Conservation (phyloP, 331 rosid species). For the Cydonia oblonga region DNA sequence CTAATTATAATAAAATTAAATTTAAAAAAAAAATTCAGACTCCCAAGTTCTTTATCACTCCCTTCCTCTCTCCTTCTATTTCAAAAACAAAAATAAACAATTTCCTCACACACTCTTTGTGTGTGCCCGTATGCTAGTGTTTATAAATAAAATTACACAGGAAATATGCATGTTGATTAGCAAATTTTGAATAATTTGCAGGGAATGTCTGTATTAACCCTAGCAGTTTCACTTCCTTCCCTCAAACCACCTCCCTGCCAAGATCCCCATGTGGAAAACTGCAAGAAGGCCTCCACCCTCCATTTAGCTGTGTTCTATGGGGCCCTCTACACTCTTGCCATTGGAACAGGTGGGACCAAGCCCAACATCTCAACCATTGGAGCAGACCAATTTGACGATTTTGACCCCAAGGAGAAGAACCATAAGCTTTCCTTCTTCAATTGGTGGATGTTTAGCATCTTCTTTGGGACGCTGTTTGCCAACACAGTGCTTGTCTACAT, state of each 20-base stretch:
- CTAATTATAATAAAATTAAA: no score
- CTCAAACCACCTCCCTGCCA: slow-evolving; percentile 60
- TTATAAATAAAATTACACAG: not conserved
- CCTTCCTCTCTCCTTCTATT: no score
- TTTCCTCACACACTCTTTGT: no score
- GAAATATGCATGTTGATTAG: not conserved
- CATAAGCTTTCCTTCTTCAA: slow-evolving; percentile 46
- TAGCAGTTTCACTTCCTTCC: slow-evolving; percentile 51
- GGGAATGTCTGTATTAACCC: slow-evolving; percentile 70
- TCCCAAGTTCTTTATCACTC: no score
- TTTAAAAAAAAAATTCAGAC: no score
- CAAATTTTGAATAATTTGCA: slow-evolving; percentile 3
- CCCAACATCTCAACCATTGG: slow-evolving; percentile 49
- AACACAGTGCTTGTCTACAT: slow-evolving; percentile 34
- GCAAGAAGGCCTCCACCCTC: slow-evolving; percentile 33
- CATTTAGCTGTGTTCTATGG: slow-evolving; percentile 40
- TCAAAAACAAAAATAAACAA: no score
- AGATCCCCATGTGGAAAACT: slow-evolving; percentile 16
- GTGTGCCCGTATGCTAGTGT: no score
- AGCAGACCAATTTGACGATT: slow-evolving; percentile 46
- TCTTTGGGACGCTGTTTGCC: slow-evolving; percentile 39
- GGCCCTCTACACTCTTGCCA: slow-evolving; percentile 37
- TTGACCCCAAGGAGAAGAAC: slow-evolving; percentile 33
- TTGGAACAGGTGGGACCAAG: slow-evolving; percentile 43
- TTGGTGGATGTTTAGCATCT: slow-evolving; percentile 54